A percentile compares a stretch with the other conserved stretches of the same genome.
Conservation (phyloP, 805 yeast genomes). For the Spathaspora boniae region DNA sequence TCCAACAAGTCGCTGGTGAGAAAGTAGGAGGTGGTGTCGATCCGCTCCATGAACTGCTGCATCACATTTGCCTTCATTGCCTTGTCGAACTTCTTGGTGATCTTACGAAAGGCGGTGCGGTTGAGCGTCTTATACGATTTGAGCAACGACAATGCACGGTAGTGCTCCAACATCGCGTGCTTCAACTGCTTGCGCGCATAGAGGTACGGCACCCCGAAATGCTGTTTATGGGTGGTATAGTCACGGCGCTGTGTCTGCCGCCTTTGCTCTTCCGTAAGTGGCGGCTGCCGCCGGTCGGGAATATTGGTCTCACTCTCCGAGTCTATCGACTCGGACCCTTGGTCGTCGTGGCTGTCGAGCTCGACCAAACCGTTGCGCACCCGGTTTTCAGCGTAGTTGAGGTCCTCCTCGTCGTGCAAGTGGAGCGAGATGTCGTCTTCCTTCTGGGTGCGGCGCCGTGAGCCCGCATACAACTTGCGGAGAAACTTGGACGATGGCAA, state of each 20-base stretch:
- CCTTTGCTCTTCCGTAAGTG: slow-evolving; percentile 17
- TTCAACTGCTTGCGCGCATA: slow-evolving; percentile 67
- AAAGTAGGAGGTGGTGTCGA: slow-evolving; percentile 53
- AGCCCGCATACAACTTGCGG: slow-evolving; percentile 12
- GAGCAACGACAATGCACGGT: slow-evolving; percentile 66
- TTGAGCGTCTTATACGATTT: slow-evolving; percentile 72
- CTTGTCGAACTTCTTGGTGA: slow-evolving; percentile 89
- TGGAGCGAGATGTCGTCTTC: slow-evolving; percentile 12
- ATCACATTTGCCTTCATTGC: slow-evolving; percentile 44
- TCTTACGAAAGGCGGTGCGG: slow-evolving; percentile 84
- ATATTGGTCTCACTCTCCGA: slow-evolving; percentile 8
- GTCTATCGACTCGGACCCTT: slow-evolving; percentile 14
- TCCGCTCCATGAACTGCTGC: slow-evolving; percentile 50
- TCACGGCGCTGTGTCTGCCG: slow-evolving; percentile 41
- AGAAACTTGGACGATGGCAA: slow-evolving; percentile 36
- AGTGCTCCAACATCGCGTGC: slow-evolving; percentile 66
- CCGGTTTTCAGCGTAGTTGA: slow-evolving; percentile 34
- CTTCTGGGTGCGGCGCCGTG: not conserved
- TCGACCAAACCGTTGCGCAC: slow-evolving; percentile 31
- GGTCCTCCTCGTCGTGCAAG: slow-evolving; percentile 19
- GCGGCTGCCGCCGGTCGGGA: slow-evolving; percentile 5
- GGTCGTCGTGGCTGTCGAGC: slow-evolving; percentile 8
- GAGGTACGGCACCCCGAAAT: slow-evolving; percentile 51
- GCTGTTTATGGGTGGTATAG: slow-evolving; percentile 35
- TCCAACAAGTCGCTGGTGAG: slow-evolving; percentile 66